Conservation (phyloP, 371 early-diverging fungal species). For the Mortierella polycephala region DNA sequence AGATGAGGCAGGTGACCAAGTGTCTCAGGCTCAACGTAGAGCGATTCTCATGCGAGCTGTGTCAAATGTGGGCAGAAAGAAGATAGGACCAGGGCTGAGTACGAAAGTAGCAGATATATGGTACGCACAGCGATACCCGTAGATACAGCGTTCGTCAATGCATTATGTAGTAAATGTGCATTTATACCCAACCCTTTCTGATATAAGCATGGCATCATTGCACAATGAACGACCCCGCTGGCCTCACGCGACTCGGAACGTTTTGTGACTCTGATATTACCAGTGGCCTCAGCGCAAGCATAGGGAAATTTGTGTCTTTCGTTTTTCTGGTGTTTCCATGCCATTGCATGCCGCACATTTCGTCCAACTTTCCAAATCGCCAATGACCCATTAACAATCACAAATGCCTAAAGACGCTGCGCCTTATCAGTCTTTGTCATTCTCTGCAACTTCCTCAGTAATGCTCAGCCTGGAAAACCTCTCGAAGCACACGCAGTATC, state of each 20-base stretch:
- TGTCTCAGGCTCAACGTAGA: conserved; percentile 19
- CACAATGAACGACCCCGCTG: background rate
- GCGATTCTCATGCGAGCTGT: conserved; percentile 50
- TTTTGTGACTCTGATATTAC: too few relatives aligned
- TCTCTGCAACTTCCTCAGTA: background rate
- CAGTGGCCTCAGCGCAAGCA: background rate
- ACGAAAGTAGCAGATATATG: conserved; percentile 68
- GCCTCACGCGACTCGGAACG: background rate
- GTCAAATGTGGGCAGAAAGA: conserved; percentile 57
- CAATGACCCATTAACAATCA: too few relatives aligned
- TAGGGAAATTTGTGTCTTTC: background rate
- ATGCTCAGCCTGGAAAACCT: conserved; percentile 30
- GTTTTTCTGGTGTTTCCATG: background rate
- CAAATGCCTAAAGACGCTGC: background rate
- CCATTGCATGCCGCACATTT: background rate
- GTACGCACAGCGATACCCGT: conserved; percentile 57
- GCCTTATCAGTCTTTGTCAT: background rate
- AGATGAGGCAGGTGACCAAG: conserved; percentile 7
- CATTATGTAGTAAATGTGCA: background rate
- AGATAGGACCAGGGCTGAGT: conserved; percentile 63
- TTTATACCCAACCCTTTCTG: background rate
- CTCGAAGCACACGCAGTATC: conserved; percentile 23
- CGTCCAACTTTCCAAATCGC: too few relatives aligned
- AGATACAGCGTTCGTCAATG: background rate
- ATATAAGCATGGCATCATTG: background rate